A percentile compares a stretch with the other conserved stretches of the same genome.
phyloP scores from a whole-genome alignment of 768 basidiomycete genomes.

The Boletus rex-veris region DNA sequence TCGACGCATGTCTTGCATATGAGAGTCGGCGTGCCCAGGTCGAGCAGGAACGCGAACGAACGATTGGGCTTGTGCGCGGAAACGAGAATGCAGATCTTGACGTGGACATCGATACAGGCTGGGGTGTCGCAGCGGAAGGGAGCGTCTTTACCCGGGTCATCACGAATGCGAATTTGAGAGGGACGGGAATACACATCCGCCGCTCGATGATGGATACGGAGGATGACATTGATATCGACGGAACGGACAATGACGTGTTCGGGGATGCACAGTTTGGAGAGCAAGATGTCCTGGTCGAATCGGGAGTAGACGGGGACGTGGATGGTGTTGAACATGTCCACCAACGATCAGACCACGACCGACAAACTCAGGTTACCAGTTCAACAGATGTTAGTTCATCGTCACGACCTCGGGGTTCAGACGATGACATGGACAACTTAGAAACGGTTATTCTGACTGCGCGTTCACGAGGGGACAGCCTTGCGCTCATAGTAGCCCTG shows the following conservation, averaged over 20 bases:
- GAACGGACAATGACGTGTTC: slow-evolving; percentile 64
- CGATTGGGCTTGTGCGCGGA: slow-evolving; percentile 30
- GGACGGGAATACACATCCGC: slow-evolving; percentile 70
- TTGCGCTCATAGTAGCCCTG: slow-evolving; percentile 50
- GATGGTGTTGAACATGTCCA: background rate
- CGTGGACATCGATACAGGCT: slow-evolving; percentile 31
- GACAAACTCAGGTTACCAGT: slow-evolving; percentile 34
- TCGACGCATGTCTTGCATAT: slow-evolving; percentile 74
- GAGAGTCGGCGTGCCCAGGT: slow-evolving; percentile 41
- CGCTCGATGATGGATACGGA: slow-evolving; percentile 61
- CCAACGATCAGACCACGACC: slow-evolving; percentile 21
- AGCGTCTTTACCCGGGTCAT: slow-evolving; percentile 41
- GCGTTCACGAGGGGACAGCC: slow-evolving; percentile 44
- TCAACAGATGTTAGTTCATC: background rate
- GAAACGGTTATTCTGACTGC: slow-evolving; percentile 51
- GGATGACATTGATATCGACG: slow-evolving; percentile 78
- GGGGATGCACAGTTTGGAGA: slow-evolving; percentile 77
- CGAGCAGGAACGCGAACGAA: slow-evolving; percentile 25
- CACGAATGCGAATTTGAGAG: slow-evolving; percentile 38
- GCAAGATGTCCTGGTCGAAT: slow-evolving; percentile 51
- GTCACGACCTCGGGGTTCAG: background rate
- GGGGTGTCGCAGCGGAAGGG: slow-evolving; percentile 40
- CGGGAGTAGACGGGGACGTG: slow-evolving; percentile 26
- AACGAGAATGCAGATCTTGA: slow-evolving; percentile 32
- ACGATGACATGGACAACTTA: slow-evolving; percentile 42